These are phyloP conservation scores for Hondaea fermentalgiana DNA, from an alignment of 108 stramenopile genomes.

Conservation along the genomic window DNA sequence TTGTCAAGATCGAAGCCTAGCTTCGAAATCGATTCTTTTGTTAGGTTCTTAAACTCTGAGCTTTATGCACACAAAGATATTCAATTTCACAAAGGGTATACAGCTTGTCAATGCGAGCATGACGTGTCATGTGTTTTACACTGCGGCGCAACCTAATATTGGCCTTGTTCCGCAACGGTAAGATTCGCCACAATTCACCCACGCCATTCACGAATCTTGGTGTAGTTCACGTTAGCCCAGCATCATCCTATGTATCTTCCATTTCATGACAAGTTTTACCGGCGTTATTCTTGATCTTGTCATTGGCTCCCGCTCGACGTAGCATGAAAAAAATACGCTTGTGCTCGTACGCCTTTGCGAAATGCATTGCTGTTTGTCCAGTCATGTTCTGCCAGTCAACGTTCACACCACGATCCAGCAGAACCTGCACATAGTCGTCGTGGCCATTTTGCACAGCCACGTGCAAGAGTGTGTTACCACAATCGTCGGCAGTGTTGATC, in stretches of 20 bases:
- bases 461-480: neutral
- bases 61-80: too few species aligned
- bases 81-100: too few species aligned
- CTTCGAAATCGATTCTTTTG: too few species aligned
- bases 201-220: too few species aligned
- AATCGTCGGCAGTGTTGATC: neutral
- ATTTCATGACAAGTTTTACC: neutral
- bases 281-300: neutral
- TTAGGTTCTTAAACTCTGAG: too few species aligned
- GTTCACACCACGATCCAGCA: neutral
- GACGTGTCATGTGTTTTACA: too few species aligned
- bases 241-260: neutral
- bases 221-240: too few species aligned
- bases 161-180: too few species aligned
- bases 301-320: neutral
- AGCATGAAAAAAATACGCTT: conserved; percentile 5
- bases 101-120: too few species aligned
- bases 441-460: conserved; percentile 27
- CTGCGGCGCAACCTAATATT: too few species aligned
- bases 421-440: neutral
- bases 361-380: conserved; percentile 7
- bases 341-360: neutral
- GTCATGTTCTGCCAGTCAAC: neutral
- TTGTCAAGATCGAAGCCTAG: too few species aligned
- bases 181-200: too few species aligned